Evolutionary conservation across 805 yeast genomes (phyloP).

Genomic region (Candida pini): DNA sequence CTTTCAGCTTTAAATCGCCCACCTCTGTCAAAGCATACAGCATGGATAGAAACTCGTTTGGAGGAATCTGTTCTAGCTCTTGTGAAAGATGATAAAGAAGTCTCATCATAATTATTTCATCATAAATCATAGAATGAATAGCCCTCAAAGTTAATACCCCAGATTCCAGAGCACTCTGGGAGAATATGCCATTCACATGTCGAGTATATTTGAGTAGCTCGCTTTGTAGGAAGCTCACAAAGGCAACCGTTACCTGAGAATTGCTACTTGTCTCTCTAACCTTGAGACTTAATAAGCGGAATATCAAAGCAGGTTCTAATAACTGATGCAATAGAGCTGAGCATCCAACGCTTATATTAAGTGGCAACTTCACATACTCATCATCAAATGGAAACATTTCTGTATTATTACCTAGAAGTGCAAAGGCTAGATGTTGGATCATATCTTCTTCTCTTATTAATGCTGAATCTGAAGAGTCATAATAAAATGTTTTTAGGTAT

Average conservation of each 20-base stretch:
- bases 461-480: slow-evolving; percentile 21
- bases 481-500: slow-evolving; percentile 28
- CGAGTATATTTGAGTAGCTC: slow-evolving; percentile 32
- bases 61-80: slow-evolving; percentile 28
- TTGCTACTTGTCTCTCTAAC: slow-evolving; percentile 22
- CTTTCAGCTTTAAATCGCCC: slow-evolving; percentile 56
- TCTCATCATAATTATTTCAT: slow-evolving; percentile 52
- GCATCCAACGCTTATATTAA: slow-evolving; percentile 47
- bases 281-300: slow-evolving; percentile 36
- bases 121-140: slow-evolving; percentile 38
- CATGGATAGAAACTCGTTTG: slow-evolving; percentile 50
- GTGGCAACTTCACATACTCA: slow-evolving; percentile 40
- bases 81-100: slow-evolving; percentile 42
- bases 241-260: slow-evolving; percentile 60
- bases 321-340: slow-evolving; percentile 50
- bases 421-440: slow-evolving; percentile 42
- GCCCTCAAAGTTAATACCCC: slow-evolving; percentile 24
- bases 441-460: slow-evolving; percentile 37
- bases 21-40: slow-evolving; percentile 46
- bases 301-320: slow-evolving; percentile 70
- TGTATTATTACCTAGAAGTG: slow-evolving; percentile 60
- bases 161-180: slow-evolving; percentile 22
- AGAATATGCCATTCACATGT: slow-evolving; percentile 31
- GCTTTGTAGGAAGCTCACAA: slow-evolving; percentile 40
- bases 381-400: slow-evolving; percentile 42